phyloP scores from a whole-genome alignment of 2,329 filamentous ascomycete species.

The Phaeosphaeria sp. region DNA sequence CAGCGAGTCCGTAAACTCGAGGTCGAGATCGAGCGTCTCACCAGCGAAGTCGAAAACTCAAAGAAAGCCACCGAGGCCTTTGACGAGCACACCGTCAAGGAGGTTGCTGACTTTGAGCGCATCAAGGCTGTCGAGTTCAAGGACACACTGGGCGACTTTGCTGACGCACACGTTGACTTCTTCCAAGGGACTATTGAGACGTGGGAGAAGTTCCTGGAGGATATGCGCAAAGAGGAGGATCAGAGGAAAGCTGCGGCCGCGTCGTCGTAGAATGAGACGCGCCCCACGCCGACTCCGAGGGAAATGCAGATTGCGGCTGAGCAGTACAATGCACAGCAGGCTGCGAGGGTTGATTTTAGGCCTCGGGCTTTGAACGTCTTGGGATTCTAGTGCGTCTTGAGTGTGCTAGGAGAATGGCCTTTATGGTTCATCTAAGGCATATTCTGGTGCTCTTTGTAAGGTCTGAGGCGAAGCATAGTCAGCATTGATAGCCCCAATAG shows the following conservation, averaged over 20 bases:
- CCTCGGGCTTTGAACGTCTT: neutral
- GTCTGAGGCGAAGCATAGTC: neutral
- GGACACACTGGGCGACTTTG: constrained; percentile 80
- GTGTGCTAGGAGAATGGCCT: neutral
- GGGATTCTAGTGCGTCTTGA: neutral
- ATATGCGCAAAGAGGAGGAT: constrained; percentile 76
- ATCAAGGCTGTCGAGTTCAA: constrained; percentile 96
- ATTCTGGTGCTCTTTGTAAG: neutral
- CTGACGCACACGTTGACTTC: constrained; percentile 85
- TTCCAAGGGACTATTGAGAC: constrained; percentile 80
- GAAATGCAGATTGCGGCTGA: neutral
- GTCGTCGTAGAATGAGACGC: constrained; percentile 19
- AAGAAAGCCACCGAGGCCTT: constrained; percentile 90
- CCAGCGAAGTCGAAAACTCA: constrained; percentile 82
- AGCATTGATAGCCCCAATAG: neutral
- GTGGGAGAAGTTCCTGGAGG: constrained; percentile 89
- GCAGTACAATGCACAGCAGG: neutral
- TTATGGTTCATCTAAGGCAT: neutral
- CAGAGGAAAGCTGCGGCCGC: constrained; percentile 36
- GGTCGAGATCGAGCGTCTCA: constrained; percentile 89
- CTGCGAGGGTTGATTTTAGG: neutral
- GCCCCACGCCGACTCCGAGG: neutral
- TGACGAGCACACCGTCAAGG: constrained; percentile 93
- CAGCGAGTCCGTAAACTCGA: constrained; percentile 91
- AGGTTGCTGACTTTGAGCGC: constrained; percentile 91